phyloP scores from a whole-genome alignment of 1,139 yeast species.

The Pichia sp. region DNA sequence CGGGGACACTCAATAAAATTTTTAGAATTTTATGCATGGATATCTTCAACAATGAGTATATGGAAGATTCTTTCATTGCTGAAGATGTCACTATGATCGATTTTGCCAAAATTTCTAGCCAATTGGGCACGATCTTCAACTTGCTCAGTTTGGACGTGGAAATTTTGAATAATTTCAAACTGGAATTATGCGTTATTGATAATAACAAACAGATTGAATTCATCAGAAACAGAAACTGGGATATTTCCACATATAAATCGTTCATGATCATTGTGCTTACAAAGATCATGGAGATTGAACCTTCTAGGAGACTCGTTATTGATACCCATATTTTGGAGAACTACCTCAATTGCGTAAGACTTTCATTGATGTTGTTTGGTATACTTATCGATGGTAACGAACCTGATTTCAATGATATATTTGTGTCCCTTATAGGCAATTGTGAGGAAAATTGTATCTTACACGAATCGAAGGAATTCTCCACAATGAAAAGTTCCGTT shows the following conservation, averaged over 20 bases:
- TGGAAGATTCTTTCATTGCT: conserved; percentile 19
- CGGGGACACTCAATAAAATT: conserved; percentile 53
- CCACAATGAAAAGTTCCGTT: conserved; percentile 1
- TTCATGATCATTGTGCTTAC: conserved; percentile 42
- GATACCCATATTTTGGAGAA: conserved; percentile 20
- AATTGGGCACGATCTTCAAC: conserved; percentile 42
- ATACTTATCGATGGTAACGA: conserved; percentile 52
- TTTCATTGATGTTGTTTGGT: conserved; percentile 37
- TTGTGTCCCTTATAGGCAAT: conserved; percentile 25
- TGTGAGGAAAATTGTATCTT: conserved; percentile 10
- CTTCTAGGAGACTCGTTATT: conserved; percentile 19
- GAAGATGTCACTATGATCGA: conserved; percentile 39
- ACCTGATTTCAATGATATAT: conserved; percentile 37
- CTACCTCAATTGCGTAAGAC: conserved; percentile 28
- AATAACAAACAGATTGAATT: conserved; percentile 34
- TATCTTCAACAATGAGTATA: conserved; percentile 34
- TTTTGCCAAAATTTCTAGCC: conserved; percentile 50
- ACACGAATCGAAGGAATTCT: background rate
- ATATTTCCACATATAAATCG: conserved; percentile 57
- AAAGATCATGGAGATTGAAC: conserved; percentile 34
- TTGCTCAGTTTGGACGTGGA: conserved; percentile 41
- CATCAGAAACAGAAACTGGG: conserved; percentile 39
- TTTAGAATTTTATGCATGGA: conserved; percentile 51
- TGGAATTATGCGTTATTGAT: conserved; percentile 52
- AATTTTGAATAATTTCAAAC: conserved; percentile 40